Conservation (phyloP, 768 basidiomycete genomes). For the Termitomyces sp. region DNA sequence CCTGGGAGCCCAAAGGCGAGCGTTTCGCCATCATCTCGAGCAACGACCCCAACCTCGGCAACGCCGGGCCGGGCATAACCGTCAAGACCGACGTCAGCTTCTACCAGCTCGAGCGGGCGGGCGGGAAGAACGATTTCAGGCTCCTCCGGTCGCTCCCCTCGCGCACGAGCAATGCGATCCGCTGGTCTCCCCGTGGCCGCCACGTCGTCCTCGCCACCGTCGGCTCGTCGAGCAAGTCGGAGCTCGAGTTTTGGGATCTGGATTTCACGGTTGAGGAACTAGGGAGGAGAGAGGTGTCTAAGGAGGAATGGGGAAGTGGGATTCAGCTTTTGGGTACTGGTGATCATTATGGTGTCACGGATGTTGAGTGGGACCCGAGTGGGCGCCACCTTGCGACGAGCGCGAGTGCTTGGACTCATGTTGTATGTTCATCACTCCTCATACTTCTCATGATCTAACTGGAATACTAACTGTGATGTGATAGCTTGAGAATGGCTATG, state of each 20-base stretch:
- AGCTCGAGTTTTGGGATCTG: constrained; percentile 98
- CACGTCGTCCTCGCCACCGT: constrained; percentile 96
- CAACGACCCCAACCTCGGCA: constrained; percentile 89
- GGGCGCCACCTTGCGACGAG: constrained; percentile 91
- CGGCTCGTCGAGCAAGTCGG: constrained; percentile 92
- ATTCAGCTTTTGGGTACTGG: constrained; percentile 82
- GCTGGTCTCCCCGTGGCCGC: constrained; percentile 95
- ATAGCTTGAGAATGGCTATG: constrained; percentile 94
- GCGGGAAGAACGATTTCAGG: constrained; percentile 90
- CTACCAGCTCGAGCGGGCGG: constrained; percentile 87
- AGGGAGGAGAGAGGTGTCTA: constrained; percentile 42
- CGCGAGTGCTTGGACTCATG: constrained; percentile 93
- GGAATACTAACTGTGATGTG: neutral
- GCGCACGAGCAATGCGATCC: constrained; percentile 89
- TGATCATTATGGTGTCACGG: constrained; percentile 97
- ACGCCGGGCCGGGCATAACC: constrained; percentile 85
- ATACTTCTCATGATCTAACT: constrained; percentile 8
- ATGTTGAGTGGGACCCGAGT: constrained; percentile 97
- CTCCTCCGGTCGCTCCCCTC: constrained; percentile 75
- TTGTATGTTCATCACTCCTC: constrained; percentile 47
- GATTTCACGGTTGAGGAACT: constrained; percentile 76
- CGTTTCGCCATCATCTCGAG: constrained; percentile 95
- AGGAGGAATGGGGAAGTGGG: constrained; percentile 79
- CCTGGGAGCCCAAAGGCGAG: constrained; percentile 98
- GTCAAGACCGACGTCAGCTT: constrained; percentile 96